Percentiles rank a stretch among this genome's conserved stretches.
Evolutionary conservation across 2,329 filamentous ascomycete genomes (phyloP).

Genomic region (Fusarium aywerte): DNA sequence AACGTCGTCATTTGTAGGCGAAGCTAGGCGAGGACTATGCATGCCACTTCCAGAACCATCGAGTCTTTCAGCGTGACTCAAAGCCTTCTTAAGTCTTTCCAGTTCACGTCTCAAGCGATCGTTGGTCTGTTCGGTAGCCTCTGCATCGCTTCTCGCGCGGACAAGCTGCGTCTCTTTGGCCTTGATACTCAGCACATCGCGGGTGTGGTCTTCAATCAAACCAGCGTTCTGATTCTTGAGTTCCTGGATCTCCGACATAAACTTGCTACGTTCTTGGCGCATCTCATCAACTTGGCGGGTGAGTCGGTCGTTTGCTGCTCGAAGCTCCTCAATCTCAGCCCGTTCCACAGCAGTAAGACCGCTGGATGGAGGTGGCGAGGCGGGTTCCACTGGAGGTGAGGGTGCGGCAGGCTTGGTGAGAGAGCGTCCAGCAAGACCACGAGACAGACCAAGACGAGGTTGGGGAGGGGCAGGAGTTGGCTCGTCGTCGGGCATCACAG

Average conservation of each 20-base stretch:
- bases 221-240: conserved; percentile 97
- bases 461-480: conserved; percentile 65
- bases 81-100: conserved; percentile 90
- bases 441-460: conserved; percentile 73
- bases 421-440: conserved; percentile 86
- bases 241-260: conserved; percentile 89
- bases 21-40: conserved; percentile 57
- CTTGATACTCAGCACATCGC: conserved; percentile 95
- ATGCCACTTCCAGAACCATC: conserved; percentile 51
- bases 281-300: conserved; percentile 81
- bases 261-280: conserved; percentile 81
- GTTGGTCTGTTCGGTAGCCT: conserved; percentile 86
- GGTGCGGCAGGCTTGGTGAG: conserved; percentile 77
- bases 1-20: conserved; percentile 68
- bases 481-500: conserved; percentile 68
- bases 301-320: conserved; percentile 82
- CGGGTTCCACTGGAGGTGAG: conserved; percentile 60
- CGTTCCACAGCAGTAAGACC: conserved; percentile 83
- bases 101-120: conserved; percentile 88
- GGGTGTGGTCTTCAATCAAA: conserved; percentile 95
- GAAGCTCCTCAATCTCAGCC: conserved; percentile 91
- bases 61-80: conserved; percentile 69
- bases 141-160: conserved; percentile 87
- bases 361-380: conserved; percentile 68
- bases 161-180: conserved; percentile 98